A percentile compares a stretch with the other conserved stretches of the same genome.
Conservation (phyloP, 2,329 filamentous ascomycete genomes). For the Pseudofabraea citricarpa region DNA sequence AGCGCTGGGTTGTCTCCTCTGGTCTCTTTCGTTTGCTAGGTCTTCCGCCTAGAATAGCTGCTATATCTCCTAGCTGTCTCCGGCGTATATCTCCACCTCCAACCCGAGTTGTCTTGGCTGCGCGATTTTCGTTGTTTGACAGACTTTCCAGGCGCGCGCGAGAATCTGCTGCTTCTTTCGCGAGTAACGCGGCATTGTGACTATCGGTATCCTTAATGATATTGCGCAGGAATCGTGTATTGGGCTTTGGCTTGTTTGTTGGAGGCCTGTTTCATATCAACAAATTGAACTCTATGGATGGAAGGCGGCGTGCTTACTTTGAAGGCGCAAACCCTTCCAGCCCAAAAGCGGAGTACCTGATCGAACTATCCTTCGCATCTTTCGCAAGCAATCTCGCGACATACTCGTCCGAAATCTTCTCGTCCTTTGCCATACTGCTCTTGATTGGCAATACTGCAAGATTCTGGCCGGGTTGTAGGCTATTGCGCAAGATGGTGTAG, state of each 20-base stretch:
- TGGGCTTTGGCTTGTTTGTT: conserved; percentile 73
- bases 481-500: not conserved
- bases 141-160: conserved; percentile 63
- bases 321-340: conserved; percentile 58
- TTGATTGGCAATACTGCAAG: not conserved
- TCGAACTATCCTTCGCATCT: conserved; percentile 70
- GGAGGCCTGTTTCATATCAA: conserved; percentile 31
- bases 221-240: conserved; percentile 82
- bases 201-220: conserved; percentile 83
- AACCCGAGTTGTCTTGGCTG: conserved; percentile 33
- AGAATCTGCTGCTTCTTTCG: conserved; percentile 79
- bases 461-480: no score
- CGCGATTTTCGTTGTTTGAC: conserved; percentile 38
- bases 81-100: conserved; percentile 48
- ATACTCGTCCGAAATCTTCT: conserved; percentile 68
- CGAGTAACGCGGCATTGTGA: conserved; percentile 83
- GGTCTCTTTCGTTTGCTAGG: conserved; percentile 18
- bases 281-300: not conserved
- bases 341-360: conserved; percentile 71
- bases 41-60: conserved; percentile 47
- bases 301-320: conserved; percentile 13
- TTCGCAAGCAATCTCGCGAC: conserved; percentile 74
- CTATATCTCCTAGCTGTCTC: conserved; percentile 56
- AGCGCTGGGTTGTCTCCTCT: conserved; percentile 7
- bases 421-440: conserved; percentile 21